Evolutionary conservation across 495 filamentous ascomycete genomes (phyloP).

Genomic region (Talaromyces stipitatus): DNA sequence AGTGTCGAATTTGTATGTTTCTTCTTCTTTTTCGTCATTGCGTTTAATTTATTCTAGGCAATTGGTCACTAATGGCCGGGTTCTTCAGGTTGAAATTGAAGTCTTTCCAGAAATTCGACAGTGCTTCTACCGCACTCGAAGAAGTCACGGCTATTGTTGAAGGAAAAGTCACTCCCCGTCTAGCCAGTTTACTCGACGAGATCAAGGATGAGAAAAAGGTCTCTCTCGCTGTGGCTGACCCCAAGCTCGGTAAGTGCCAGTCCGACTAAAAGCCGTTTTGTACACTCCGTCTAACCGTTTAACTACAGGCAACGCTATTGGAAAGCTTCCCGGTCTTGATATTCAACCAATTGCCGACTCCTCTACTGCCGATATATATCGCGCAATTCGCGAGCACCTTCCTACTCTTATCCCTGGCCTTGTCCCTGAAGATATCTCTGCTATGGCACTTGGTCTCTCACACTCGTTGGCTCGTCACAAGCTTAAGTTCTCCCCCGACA

Average conservation of each 20-base stretch:
- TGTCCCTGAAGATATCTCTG: constrained; percentile 72
- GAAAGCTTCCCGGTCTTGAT: constrained; percentile 79
- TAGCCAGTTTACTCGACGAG: constrained; percentile 71
- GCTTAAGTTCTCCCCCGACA: constrained; percentile 97
- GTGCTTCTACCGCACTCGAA: constrained; percentile 73
- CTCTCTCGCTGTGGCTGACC: constrained; percentile 89
- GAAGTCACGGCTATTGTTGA: constrained; percentile 83
- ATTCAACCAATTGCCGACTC: constrained; percentile 85
- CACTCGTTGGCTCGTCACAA: constrained; percentile 98
- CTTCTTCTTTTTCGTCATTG: constrained; percentile 1
- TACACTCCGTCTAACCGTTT: background rate
- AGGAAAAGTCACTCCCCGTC: constrained; percentile 90
- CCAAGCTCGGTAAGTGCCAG: constrained; percentile 63
- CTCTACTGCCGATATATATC: constrained; percentile 77
- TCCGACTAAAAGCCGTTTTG: background rate
- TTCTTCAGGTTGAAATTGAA: constrained; percentile 88
- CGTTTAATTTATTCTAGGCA: background rate
- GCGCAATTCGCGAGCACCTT: constrained; percentile 85
- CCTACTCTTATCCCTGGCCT: constrained; percentile 87
- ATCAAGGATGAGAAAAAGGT: constrained; percentile 98
- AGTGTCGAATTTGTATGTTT: constrained; percentile 73
- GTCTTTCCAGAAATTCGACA: constrained; percentile 95
- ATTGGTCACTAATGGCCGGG: too few relatives aligned
- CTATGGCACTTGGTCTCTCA: constrained; percentile 91
- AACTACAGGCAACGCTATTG: constrained; percentile 65